Base-by-base conservation (phyloP, 73 alveolate genomes). In the Paramecium bursaria region DNA sequence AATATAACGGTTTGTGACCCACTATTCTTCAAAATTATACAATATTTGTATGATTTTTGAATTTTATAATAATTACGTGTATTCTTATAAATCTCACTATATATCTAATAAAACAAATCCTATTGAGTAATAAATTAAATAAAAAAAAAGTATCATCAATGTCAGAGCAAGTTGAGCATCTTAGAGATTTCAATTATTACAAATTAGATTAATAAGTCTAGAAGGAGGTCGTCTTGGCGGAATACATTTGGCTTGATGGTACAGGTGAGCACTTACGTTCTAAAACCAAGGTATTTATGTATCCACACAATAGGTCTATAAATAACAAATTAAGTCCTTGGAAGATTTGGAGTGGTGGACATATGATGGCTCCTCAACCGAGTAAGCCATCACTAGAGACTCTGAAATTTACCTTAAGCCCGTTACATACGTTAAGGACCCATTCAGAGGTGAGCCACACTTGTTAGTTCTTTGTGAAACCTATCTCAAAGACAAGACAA, bases 331-430 rank as follows among this genome's bases (percentile, higher is more conserved):
- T 15, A 50, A 35, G 23, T 30, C 51, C 42, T 48, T 95, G 31
- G 86, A 47, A 9, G 96, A 92, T 50, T 55, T 94, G 67, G 94
- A 95, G 57, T 96, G 90, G 75, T 95, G 99, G 99, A 95, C 95
- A 52, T 95, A 94, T 79, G 99, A 95, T 86, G 99, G 99, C 14
- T 88, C 96, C 30, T 94, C 98, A 21, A 87, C 96, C 54, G 85
- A 88, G 27, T 93, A 95, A 75, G 99, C 99, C 5, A 90, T 73
- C 10, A 96, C 98, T 48, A 93, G 88, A 51, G 76, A 89, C 79
- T 94, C 98, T 35, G 99, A 95, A 86, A 92, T 95, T 39, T 86
- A 87, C 44, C 79, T 95, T 49, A 90, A 91, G 90, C 99, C 99
- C 15, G 94, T 85, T 29, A 91, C 93, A 22, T 52, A 85, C 80